These are phyloP conservation scores for Syzygium aromaticum DNA, from an alignment of 345 rosid genomes.

Conservation along the genomic window DNA sequence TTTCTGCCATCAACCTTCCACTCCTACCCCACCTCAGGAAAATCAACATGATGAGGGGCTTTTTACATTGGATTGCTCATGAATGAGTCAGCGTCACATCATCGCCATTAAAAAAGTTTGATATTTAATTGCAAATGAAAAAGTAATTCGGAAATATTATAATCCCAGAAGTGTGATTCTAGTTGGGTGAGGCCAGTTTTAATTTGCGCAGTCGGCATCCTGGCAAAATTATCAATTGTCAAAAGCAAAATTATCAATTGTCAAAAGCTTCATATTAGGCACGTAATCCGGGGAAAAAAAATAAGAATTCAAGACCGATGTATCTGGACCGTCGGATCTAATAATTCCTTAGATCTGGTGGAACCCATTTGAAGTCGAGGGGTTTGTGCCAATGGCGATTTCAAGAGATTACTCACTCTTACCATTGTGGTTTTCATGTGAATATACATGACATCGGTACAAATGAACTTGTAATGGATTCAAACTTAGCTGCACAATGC, in stretches of 20 bases:
- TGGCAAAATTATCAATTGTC: neutral
- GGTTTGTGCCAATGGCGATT: neutral
- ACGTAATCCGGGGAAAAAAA: neutral
- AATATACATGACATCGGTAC: neutral
- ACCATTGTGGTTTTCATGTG: neutral
- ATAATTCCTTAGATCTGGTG: neutral
- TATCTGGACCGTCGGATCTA: accelerated
- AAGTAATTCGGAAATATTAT: neutral
- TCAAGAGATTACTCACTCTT: neutral
- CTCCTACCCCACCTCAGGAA: neutral
- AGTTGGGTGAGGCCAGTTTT: neutral
- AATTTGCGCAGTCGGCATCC: neutral
- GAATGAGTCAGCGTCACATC: neutral
- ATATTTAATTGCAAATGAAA: neutral
- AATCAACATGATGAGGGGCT: neutral
- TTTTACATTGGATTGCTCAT: neutral
- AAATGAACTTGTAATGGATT: neutral
- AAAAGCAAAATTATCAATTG: neutral
- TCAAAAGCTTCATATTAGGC: neutral
- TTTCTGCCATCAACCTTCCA: neutral
- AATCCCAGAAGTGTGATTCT: neutral
- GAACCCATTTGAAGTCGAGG: neutral
- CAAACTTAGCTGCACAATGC: neutral
- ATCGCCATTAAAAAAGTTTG: neutral
- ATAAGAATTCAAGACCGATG: neutral